Base-by-base conservation (phyloP, 495 filamentous ascomycete genomes). In the Sporormia fimetaria region DNA sequence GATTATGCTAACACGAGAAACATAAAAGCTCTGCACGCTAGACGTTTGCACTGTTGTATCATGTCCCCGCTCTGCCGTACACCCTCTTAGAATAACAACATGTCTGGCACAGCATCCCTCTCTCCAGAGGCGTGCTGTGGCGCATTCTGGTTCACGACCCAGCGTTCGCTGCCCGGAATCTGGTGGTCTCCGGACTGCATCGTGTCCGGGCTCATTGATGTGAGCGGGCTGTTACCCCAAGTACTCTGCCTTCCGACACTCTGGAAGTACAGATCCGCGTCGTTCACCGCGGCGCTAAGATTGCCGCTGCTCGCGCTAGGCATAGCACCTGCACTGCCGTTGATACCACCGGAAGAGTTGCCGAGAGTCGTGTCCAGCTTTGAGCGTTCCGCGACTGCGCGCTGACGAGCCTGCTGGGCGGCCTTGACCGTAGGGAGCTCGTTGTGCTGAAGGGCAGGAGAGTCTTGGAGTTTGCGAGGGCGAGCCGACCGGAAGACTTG, bases 401-500 rank as follows among this genome's bases (percentile, higher is more conserved):
- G 43, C 18, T 47, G 33, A 3, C 44, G 75, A 23, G 69, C 60
- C 39, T 69, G 66, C 17, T 59, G 58, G 31, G 73, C 64, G 21
- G 68, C 39, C 51, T 58, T 15, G 45, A 63, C 21, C 54, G 52
- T 56, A 18, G 52, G 52, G 17, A 56, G 40, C 23, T 42, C 35
- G n/a, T 32, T 10, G 1, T 75, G 75, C 62, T 94, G 90, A 25
- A 99, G 67, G 0, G 87, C 87, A 0, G 90, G 90, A 6, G 75
- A 82, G 26, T 88, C 83, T 26, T 73, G 63, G 2, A 96, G 70
- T 15, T 77, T 74, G 17, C 85, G 70, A 2, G 83, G 79, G 11
- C 90, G 75, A 12, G 90, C 90, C 25, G 78, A 77, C 35, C 90
- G 76, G 71, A 99, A 96, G n/a, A 99, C 88, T 37, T 92, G 87